Percentiles rank a stretch among this genome's conserved stretches.
Conservation (phyloP, 768 basidiomycete genomes). For the Tylopilus intermedius region DNA sequence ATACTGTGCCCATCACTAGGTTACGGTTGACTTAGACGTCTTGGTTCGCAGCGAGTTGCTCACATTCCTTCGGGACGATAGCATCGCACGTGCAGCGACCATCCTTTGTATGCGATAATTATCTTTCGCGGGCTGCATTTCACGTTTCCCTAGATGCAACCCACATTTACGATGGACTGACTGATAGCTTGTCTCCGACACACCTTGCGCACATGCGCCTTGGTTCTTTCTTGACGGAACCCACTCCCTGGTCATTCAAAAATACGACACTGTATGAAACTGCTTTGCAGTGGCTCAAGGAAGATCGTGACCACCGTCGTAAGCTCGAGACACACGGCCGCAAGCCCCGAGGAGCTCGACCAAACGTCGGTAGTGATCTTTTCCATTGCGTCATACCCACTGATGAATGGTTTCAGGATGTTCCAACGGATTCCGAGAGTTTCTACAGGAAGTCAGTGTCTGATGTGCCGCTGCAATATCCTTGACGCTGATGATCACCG, state of each 20-base stretch:
- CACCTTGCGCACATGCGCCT: conserved; percentile 89
- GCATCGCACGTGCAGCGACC: conserved; percentile 73
- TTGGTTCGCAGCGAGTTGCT: conserved; percentile 91
- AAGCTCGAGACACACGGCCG: conserved; percentile 53
- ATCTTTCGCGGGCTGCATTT: conserved; percentile 1
- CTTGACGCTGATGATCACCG: conserved; percentile 5
- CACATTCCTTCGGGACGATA: conserved; percentile 79
- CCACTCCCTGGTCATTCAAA: conserved; percentile 66
- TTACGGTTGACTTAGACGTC: conserved; percentile 96
- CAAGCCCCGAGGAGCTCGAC: conserved; percentile 59
- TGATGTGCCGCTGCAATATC: background rate
- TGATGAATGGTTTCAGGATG: conserved; percentile 34
- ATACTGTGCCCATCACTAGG: conserved; percentile 39
- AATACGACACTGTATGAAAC: conserved; percentile 52
- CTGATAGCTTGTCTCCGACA: conserved; percentile 70
- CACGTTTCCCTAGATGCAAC: conserved; percentile 66
- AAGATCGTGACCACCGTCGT: conserved; percentile 67
- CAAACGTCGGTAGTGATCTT: conserved; percentile 39
- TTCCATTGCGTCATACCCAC: background rate
- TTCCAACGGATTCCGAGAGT: conserved; percentile 72
- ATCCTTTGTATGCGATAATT: conserved; percentile 62
- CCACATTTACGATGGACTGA: conserved; percentile 93
- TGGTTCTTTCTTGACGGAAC: conserved; percentile 64
- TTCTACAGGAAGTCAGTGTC: conserved; percentile 76
- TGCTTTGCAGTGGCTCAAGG: conserved; percentile 82